phyloP scores from a whole-genome alignment of 129 eudicot species.

The Dittrichia graveolens region DNA sequence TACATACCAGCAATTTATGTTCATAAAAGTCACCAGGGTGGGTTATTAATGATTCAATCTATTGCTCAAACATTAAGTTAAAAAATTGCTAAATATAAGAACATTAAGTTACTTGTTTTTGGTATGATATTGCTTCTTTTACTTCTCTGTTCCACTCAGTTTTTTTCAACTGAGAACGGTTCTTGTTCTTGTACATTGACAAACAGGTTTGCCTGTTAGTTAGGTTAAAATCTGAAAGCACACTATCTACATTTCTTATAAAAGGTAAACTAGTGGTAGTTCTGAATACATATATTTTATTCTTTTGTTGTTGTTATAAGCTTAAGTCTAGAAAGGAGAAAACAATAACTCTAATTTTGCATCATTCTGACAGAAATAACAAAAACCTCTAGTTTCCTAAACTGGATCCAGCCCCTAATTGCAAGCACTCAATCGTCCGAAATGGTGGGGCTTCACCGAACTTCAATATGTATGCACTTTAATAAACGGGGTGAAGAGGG shows the following conservation, averaged over 20 bases:
- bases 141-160: neutral
- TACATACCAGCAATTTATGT: slow-evolving; percentile 19
- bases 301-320: slow-evolving; percentile 2
- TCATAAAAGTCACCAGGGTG: slow-evolving; percentile 9
- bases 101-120: neutral
- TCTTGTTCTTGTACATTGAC: too few relatives aligned
- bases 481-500: slow-evolving; percentile 64
- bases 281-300: neutral
- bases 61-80: slow-evolving; percentile 22
- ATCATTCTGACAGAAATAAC: neutral
- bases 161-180: neutral
- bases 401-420: slow-evolving; percentile 31
- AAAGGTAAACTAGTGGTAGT: neutral
- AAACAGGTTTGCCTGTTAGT: too few relatives aligned
- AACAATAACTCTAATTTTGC: neutral
- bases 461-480: slow-evolving; percentile 84
- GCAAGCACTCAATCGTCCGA: slow-evolving; percentile 41
- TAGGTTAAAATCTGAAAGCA: neutral
- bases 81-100: slow-evolving; percentile 24
- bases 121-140: slow-evolving; percentile 2
- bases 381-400: slow-evolving; percentile 18
- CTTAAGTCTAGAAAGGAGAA: neutral
- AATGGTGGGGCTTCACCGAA: slow-evolving; percentile 84
- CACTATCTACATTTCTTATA: neutral
- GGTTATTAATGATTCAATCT: slow-evolving; percentile 8